A percentile compares a stretch with the other conserved stretches of the same genome.
Evolutionary conservation across 2,329 filamentous ascomycete species (phyloP).

Genomic region (Colletotrichum sp.): DNA sequence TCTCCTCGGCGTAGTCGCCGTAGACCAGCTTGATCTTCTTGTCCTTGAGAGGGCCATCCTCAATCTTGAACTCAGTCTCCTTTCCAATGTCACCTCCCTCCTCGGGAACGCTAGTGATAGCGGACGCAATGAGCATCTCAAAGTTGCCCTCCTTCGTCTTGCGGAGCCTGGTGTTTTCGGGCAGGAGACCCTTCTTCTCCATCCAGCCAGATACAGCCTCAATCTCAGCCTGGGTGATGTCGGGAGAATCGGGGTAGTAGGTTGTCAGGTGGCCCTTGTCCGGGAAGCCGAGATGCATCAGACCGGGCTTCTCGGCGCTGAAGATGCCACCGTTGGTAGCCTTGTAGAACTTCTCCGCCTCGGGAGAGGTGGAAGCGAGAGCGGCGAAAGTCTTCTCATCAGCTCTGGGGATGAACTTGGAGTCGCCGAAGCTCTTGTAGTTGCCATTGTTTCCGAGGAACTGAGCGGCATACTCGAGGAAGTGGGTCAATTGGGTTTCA

Average conservation of each 20-base stretch:
- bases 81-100: slow-evolving; percentile 73
- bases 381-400: slow-evolving; percentile 67
- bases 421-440: slow-evolving; percentile 87
- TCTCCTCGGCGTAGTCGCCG: slow-evolving; percentile 75
- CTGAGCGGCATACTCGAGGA: slow-evolving; percentile 79
- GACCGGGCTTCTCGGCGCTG: slow-evolving; percentile 63
- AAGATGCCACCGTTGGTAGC: slow-evolving; percentile 77
- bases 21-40: slow-evolving; percentile 75
- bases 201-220: slow-evolving; percentile 74
- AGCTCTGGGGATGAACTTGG: slow-evolving; percentile 81
- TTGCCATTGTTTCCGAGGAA: slow-evolving; percentile 84
- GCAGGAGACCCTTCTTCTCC: slow-evolving; percentile 72
- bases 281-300: slow-evolving; percentile 79
- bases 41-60: slow-evolving; percentile 64
- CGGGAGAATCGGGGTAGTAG: slow-evolving; percentile 79
- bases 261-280: slow-evolving; percentile 80
- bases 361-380: slow-evolving; percentile 64
- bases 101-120: slow-evolving; percentile 60
- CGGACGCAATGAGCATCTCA: slow-evolving; percentile 78
- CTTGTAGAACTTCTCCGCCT: slow-evolving; percentile 68
- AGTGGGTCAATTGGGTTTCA: slow-evolving; percentile 67
- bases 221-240: slow-evolving; percentile 79
- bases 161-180: slow-evolving; percentile 77
- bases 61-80: slow-evolving; percentile 63
- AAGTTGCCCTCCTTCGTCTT: slow-evolving; percentile 70